Percentiles rank a stretch among this genome's conserved stretches.
These are phyloP conservation scores for Hypomyces perniciosus DNA, from an alignment of 2,329 filamentous ascomycete genomes.

Conservation along the genomic window DNA sequence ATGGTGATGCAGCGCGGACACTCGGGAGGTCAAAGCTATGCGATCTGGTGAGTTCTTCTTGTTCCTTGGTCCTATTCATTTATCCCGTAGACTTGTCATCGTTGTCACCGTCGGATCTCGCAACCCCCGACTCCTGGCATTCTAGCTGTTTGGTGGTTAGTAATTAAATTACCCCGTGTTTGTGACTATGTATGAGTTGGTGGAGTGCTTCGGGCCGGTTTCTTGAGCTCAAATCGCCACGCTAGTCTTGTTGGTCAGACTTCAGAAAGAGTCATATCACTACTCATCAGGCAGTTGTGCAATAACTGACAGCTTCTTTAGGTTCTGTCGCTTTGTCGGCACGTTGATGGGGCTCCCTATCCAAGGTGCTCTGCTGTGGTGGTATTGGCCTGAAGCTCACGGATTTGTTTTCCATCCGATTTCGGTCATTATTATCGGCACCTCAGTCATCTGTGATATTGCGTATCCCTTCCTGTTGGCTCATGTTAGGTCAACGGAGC, in stretches of 20 bases:
- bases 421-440: slow-evolving; percentile 36
- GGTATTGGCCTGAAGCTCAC: slow-evolving; percentile 46
- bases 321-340: slow-evolving; percentile 39
- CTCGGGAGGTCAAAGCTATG: slow-evolving; percentile 42
- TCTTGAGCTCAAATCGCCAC: too few species aligned
- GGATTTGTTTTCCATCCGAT: slow-evolving; percentile 39
- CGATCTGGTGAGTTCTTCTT: slow-evolving; percentile 39
- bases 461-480: slow-evolving; percentile 39
- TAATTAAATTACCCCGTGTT: too few species aligned
- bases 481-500: slow-evolving; percentile 34
- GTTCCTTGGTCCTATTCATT: neutral
- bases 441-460: slow-evolving; percentile 36
- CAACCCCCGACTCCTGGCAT: too few species aligned
- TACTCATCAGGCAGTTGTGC: neutral
- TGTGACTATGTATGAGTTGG: too few species aligned
- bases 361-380: slow-evolving; percentile 38
- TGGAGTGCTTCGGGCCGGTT: too few species aligned
- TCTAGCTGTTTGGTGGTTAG: too few species aligned
- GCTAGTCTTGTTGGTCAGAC: too few species aligned
- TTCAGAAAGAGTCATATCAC: too few species aligned
- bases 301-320: slow-evolving; percentile 16
- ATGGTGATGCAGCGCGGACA: slow-evolving; percentile 42
- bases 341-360: slow-evolving; percentile 36
- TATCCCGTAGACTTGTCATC: neutral
- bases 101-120: neutral